phyloP scores from a whole-genome alignment of 805 yeast genomes.

The Schwanniomyces occidentalis region DNA sequence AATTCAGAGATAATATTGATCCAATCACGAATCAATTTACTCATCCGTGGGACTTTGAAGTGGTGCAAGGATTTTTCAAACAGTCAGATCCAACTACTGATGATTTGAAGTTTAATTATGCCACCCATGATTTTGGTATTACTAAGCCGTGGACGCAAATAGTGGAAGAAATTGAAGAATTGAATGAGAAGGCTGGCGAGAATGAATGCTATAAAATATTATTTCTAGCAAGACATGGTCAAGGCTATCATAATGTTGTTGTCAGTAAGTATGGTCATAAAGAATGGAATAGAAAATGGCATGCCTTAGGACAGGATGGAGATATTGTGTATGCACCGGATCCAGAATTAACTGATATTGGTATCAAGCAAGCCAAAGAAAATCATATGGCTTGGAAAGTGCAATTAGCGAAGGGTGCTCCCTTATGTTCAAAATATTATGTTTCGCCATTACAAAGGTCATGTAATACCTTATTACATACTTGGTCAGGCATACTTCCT shows the following conservation, averaged over 20 bases:
- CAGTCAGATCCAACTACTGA: conserved; percentile 48
- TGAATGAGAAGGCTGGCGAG: conserved; percentile 34
- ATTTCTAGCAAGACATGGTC: conserved; percentile 67
- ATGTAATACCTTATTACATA: conserved; percentile 52
- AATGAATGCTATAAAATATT: conserved; percentile 50
- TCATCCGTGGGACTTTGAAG: conserved; percentile 51
- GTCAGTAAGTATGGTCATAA: conserved; percentile 54
- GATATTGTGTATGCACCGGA: conserved; percentile 59
- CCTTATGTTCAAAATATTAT: conserved; percentile 55
- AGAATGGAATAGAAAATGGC: conserved; percentile 61
- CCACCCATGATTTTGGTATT: conserved; percentile 46
- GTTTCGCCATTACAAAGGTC: conserved; percentile 68
- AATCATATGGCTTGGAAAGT: conserved; percentile 44
- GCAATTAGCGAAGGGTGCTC: conserved; percentile 49
- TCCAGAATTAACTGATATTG: conserved; percentile 56
- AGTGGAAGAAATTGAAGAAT: conserved; percentile 24
- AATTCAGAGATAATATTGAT: too few species aligned
- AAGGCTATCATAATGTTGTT: conserved; percentile 63
- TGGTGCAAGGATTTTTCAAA: conserved; percentile 50
- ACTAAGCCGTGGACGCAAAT: conserved; percentile 42
- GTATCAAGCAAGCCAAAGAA: conserved; percentile 57
- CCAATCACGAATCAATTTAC: too few species aligned
- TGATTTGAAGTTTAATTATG: conserved; percentile 46
- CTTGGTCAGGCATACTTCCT: conserved; percentile 51
- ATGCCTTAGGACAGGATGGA: conserved; percentile 53